Evolutionary conservation across 1,284 basidiomycete genomes (phyloP), one percentile per base, ranked within the genome.

Genomic region (Boletus mariae): DNA sequence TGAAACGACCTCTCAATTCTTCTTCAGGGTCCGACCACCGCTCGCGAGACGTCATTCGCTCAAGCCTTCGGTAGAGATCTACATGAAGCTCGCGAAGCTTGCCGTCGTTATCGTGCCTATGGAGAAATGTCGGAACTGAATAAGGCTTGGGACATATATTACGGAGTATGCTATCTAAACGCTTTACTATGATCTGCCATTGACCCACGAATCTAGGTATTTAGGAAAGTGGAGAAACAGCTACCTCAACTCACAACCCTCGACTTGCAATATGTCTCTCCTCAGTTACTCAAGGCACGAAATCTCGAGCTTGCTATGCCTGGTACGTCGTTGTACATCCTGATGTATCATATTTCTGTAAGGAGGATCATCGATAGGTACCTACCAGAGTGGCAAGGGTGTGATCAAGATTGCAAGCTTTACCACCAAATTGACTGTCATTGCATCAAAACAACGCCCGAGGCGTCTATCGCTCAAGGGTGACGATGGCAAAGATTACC

Each of bases 71-170:
- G 95, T 4, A 83, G 94, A 50, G 97, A 99, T 64, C 79, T 99
- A 34, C 85, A 85, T 41, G 94, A 98, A 65, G 97, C 97, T n/a
- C 83, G 94, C 38, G 94, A 97, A 66, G 94, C 92, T 45, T 94
- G 94, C 61, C 80, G 87, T 50, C 80, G 93, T 42, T 99, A 92
- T 78, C 85, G 90, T 41, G 81, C 85, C 38, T 92, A 92, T 65
- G 91, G 92, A 37, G 95, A 99, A 68, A 83, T 85, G 53, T 85
- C 84, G 54, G 94, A 99, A 66, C 76, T 99, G 52, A 97, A 98
- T 68, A 94, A 93, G 68, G 97, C 97, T n/a, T 99, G 97, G 97
- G 97, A 99, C 66, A 92, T 99, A 29, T 99, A 99, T 73, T 99
- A 98, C 66, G 86, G 87, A 48, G 85, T 84, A 68, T 53, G 79